These are phyloP conservation scores for Ustilago loliicola DNA, from an alignment of 1,284 basidiomycete genomes.

Conservation along the genomic window DNA sequence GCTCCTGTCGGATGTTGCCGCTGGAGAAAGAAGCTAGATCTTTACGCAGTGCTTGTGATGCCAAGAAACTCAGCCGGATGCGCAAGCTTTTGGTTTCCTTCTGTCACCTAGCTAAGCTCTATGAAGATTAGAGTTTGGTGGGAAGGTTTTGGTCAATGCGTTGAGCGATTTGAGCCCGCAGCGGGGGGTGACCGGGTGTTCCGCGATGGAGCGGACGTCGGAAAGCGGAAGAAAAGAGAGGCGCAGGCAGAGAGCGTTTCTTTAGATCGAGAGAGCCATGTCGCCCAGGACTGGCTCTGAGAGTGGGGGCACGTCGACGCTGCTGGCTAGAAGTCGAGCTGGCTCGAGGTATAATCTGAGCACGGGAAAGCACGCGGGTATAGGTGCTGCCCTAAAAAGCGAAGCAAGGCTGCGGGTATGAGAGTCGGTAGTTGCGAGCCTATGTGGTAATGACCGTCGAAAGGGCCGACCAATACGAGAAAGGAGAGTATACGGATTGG, in stretches of 20 bases:
- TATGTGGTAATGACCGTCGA: not conserved
- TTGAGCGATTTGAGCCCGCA: conserved; percentile 6
- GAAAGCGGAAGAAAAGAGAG: conserved; percentile 7
- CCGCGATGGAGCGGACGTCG: conserved; percentile 21
- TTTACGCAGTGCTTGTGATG: conserved; percentile 2
- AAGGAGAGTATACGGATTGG: not conserved
- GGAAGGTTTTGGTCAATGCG: conserved; percentile 8
- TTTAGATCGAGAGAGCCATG: conserved; percentile 23
- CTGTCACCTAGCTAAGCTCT: conserved; percentile 14
- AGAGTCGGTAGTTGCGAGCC: not conserved
- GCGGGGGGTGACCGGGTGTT: conserved; percentile 10
- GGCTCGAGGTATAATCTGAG: not conserved
- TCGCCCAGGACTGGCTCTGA: conserved; percentile 1
- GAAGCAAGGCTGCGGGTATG: conserved; percentile 6
- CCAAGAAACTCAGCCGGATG: conserved; percentile 15
- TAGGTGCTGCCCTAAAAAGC: conserved; percentile 5
- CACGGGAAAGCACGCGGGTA: not conserved
- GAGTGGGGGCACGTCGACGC: not conserved
- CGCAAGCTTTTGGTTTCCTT: conserved; percentile 10
- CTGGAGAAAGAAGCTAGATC: not conserved
- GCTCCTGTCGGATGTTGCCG: conserved; percentile 5
- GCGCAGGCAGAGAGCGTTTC: not conserved
- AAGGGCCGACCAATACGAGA: not conserved
- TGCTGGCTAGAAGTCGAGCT: not conserved
- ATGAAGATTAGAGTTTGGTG: conserved; percentile 14